Evolutionary conservation across 2,329 filamentous ascomycete species (phyloP), one percentile per base, ranked within the genome.

Genomic region (Talaromyces sp.): DNA sequence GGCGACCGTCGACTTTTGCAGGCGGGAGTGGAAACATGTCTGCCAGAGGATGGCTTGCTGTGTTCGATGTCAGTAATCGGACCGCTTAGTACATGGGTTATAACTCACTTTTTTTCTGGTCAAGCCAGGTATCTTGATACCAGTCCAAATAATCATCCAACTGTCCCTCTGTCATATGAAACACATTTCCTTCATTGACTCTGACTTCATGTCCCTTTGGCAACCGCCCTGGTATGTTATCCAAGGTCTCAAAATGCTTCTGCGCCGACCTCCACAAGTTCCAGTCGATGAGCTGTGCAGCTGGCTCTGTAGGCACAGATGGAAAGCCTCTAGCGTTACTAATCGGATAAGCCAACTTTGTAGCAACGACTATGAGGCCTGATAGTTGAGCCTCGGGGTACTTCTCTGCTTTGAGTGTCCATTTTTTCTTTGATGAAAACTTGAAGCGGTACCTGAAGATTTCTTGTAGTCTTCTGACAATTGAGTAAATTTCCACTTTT

Each of bases 261-360:
- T 85, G 84, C 21, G 79, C 76, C 2, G 78, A 73, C 52, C 79
- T 77, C 93, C 93, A 98, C 33, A 75, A 76, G 0, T 75, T 66
- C 93, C 93, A 98, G 71, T 93, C 80, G 61, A 97, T 79, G 21
- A 76, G 74, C n/a, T 87, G 75, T 3, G 80, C 79, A 14, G 85
- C 80, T 1, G 86, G 83, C 63, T 91, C 88, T 9, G 78, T 76
- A 14, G 77, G 67, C 18, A 79, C 80, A 39, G 71, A 74, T 7
- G 82, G 83, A 67, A 80, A 79, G 46, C 87, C 79, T 59, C 80
- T 73, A 12, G 82, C 69, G 23, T 79, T 78, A 69, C 91, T 86
- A 50, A 96, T 86, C 0, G 93, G 91, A 69, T 91, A 92, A 21
- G 89, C 80, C 2, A 96, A 74, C 69, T 97, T 97, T 3, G 89